Evolutionary conservation across 768 basidiomycete species (phyloP).

Genomic region (Dacryopinax primogenitus): DNA sequence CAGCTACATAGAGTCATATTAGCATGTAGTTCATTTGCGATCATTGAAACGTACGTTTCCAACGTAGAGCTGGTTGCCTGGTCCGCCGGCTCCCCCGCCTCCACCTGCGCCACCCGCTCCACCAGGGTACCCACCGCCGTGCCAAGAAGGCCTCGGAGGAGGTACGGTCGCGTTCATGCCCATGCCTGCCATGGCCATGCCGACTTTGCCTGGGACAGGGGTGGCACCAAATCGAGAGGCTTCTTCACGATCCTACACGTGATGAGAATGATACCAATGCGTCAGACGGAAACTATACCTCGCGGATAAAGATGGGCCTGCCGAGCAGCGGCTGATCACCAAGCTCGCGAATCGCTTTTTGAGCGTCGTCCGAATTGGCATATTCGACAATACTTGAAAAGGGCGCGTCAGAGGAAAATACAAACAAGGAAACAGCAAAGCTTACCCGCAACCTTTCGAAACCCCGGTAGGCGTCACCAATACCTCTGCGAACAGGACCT

Average conservation of each 20-base stretch:
- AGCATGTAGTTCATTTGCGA: background rate
- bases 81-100: constrained; percentile 31
- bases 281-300: constrained; percentile 42
- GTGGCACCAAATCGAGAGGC: constrained; percentile 92
- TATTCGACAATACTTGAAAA: constrained; percentile 81
- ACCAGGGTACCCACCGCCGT: constrained; percentile 30
- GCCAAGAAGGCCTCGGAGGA: constrained; percentile 70
- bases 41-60: constrained; percentile 53
- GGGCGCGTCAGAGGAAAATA: constrained; percentile 16
- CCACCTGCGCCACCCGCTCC: constrained; percentile 14
- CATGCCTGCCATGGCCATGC: constrained; percentile 91
- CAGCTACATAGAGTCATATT: constrained; percentile 37
- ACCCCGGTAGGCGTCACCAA: constrained; percentile 90
- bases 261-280: constrained; percentile 3
- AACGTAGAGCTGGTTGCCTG: constrained; percentile 87
- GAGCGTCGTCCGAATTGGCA: constrained; percentile 74
- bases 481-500: constrained; percentile 99
- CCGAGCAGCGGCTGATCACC: constrained; percentile 85
- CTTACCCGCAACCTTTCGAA: constrained; percentile 98
- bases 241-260: constrained; percentile 77
- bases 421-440: constrained; percentile 17
- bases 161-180: constrained; percentile 57
- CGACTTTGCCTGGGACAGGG: constrained; percentile 90
- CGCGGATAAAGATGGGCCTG: constrained; percentile 89
- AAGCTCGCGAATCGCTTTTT: constrained; percentile 78